Conservation (phyloP, 257 asterid species). For the Nicotiana paniculata region DNA sequence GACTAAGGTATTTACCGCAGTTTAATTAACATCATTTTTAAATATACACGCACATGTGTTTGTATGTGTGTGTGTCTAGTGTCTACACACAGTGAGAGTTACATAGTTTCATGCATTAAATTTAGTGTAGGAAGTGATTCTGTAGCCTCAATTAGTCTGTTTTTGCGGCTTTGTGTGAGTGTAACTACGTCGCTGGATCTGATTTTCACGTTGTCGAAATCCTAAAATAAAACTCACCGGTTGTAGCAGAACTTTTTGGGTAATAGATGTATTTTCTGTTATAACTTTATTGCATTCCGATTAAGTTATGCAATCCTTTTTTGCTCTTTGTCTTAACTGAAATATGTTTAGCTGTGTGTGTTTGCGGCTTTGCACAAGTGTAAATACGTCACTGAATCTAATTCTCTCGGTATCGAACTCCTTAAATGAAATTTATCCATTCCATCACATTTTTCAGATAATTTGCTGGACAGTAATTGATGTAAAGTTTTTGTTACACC, state of each 20-base stretch:
- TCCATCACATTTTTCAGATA: background rate
- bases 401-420: background rate
- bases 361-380: background rate
- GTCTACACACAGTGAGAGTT: too few relatives aligned
- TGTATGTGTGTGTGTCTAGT: background rate
- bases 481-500: background rate
- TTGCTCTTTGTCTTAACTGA: background rate
- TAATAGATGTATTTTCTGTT: background rate
- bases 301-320: background rate
- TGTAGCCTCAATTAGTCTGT: background rate
- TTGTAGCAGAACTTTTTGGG: too few relatives aligned
- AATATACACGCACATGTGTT: background rate
- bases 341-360: background rate
- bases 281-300: background rate
- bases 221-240: too few relatives aligned
- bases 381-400: background rate
- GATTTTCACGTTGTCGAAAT: background rate
- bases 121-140: background rate
- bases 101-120: too few relatives aligned
- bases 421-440: background rate
- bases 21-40: background rate
- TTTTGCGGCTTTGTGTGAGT: background rate
- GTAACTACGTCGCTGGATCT: background rate
- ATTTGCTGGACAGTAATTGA: background rate
- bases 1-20: background rate